These are phyloP conservation scores for Naganishia friedmannii DNA, from an alignment of 768 basidiomycete genomes.

Conservation along the genomic window DNA sequence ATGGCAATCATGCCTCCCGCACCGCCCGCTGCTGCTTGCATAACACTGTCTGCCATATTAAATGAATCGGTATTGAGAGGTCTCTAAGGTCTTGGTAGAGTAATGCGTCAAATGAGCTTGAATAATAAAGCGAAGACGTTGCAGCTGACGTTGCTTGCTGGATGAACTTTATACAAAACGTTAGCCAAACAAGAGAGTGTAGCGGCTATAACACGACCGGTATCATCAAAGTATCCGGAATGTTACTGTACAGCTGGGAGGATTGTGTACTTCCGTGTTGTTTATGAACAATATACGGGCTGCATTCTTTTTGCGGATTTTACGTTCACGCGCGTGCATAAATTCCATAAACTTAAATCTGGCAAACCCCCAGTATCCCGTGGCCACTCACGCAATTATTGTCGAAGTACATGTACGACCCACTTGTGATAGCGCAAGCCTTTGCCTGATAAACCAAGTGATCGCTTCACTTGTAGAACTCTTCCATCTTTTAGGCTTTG, in stretches of 20 bases:
- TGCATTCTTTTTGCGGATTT: not conserved
- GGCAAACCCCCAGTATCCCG: not conserved
- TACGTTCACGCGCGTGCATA: too few species aligned
- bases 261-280: not conserved
- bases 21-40: conserved; percentile 85
- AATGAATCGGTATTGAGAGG: not conserved
- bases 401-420: too few species aligned
- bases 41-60: conserved; percentile 63
- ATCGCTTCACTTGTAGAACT: too few species aligned
- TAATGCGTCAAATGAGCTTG: not conserved
- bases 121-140: not conserved
- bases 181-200: not conserved
- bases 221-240: too few species aligned
- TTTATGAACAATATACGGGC: not conserved
- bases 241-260: too few species aligned
- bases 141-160: not conserved
- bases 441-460: too few species aligned
- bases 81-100: not conserved
- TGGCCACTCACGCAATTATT: not conserved
- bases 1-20: conserved; percentile 86
- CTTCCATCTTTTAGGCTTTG: not conserved
- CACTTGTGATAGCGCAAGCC: too few species aligned
- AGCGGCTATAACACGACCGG: not conserved
- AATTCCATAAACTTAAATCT: not conserved
- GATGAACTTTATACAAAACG: not conserved